Conservation (phyloP, 192 early-diverging fungal species). For the Coemansia sp. region DNA sequence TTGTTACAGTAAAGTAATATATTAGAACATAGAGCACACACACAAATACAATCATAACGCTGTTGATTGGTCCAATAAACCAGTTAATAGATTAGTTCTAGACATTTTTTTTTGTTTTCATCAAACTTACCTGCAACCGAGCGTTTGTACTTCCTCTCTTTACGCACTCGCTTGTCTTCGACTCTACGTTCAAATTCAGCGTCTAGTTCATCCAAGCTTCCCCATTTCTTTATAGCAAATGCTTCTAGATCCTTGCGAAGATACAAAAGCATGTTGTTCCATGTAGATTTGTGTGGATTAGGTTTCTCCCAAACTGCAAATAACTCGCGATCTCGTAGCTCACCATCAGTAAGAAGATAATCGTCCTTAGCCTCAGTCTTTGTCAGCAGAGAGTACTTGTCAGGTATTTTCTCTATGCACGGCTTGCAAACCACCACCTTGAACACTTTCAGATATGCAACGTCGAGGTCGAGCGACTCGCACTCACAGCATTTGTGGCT, state of each 20-base stretch:
- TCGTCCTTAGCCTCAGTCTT: conserved; percentile 96
- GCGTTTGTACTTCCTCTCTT: conserved; percentile 81
- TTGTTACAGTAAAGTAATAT: not conserved
- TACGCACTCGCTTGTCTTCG: conserved; percentile 72
- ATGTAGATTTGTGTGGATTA: conserved; percentile 93
- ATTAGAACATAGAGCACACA: not conserved
- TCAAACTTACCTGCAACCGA: conserved; percentile 56
- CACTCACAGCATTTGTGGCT: conserved; percentile 83
- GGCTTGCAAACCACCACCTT: conserved; percentile 68
- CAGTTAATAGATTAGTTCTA: too few species aligned
- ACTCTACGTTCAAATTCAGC: conserved; percentile 80
- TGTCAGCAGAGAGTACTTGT: conserved; percentile 91
- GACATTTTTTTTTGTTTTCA: too few species aligned
- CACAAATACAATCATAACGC: not conserved
- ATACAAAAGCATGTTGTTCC: conserved; percentile 97
- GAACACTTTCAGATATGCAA: conserved; percentile 70
- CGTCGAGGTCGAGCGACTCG: conserved; percentile 78
- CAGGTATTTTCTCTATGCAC: conserved; percentile 73
- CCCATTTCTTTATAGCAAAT: conserved; percentile 96
- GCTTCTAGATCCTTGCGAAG: conserved; percentile 81
- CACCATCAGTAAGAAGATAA: conserved; percentile 94
- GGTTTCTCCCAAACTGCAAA: conserved; percentile 85
- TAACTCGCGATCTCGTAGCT: conserved; percentile 74
- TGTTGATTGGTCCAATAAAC: not conserved
- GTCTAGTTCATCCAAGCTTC: conserved; percentile 79